phyloP scores from a whole-genome alignment of 2,329 filamentous ascomycete genomes.

The Paracamarosporium sp. region DNA sequence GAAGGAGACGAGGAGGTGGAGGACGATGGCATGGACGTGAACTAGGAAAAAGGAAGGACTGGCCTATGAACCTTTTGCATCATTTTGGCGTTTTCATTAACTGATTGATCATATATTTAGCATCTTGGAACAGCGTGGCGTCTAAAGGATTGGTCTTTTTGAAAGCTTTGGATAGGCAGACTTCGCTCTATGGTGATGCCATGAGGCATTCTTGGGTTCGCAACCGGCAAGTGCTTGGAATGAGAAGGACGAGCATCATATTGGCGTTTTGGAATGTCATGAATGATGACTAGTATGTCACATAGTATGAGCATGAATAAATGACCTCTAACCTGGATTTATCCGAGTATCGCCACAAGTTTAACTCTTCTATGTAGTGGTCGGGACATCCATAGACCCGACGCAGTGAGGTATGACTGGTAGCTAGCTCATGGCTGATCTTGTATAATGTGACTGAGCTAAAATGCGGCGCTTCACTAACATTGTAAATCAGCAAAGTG shows the following conservation, averaged over 20 bases:
- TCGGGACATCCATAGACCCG: too few relatives aligned
- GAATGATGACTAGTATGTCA: slow-evolving; percentile 1
- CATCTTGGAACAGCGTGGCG: slow-evolving; percentile 3
- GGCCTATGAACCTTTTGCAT: background rate
- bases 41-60: slow-evolving; percentile 17
- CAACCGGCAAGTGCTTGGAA: background rate
- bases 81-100: background rate
- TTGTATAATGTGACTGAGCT: too few relatives aligned
- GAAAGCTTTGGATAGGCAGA: background rate
- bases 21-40: slow-evolving; percentile 52
- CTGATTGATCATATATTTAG: background rate
- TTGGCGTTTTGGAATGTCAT: background rate
- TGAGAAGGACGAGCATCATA: background rate
- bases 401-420: too few relatives aligned
- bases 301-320: background rate
- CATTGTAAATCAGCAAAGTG: too few relatives aligned
- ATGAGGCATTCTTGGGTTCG: background rate
- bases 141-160: background rate
- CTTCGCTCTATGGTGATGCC: background rate
- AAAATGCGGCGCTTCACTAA: too few relatives aligned
- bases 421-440: too few relatives aligned
- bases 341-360: too few relatives aligned
- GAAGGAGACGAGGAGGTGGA: slow-evolving; percentile 53
- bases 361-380: too few relatives aligned
- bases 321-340: too few relatives aligned